Evolutionary conservation across 2,329 filamentous ascomycete species (phyloP), one percentile per base, ranked within the genome.

Genomic region (Furcasterigmium sp.): DNA sequence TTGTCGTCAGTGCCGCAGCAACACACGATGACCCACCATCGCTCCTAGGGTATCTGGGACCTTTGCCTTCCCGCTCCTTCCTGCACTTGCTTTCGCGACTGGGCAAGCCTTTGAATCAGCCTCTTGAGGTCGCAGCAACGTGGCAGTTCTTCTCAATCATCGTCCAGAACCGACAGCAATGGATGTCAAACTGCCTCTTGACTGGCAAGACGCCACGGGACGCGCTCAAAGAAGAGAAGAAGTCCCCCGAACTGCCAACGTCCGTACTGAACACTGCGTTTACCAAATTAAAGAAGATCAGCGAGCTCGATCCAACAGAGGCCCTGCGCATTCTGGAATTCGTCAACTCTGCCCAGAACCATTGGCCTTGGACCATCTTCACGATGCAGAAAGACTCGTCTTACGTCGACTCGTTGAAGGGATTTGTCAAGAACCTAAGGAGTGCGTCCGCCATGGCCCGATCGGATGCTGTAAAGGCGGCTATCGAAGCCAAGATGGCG

Each of bases 301-400:
- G 77, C 19, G 69, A 76, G 2, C 61, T 91, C 18, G 73, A 84
- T 8, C 73, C 77, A n/a, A 69, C 71, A 26, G 79, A 89, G 49
- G 80, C 84, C 4, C 69, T 90, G 18, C 81, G 86, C 1, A 82
- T 96, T 53, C 73, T 98, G 14, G 84, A 91, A 54, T 97, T 97
- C 60, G 80, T 96, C 29, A 82, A 87, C 3, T 82, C 86, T 3
- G 87, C 91, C 5, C 91, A 96, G 58, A 93, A 95, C 61, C 87
- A 90, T 58, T 97, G 91, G 91, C 86, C 91, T 1, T 95, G 91
- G 88, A 91, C 89, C 2, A 90, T 94, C 44, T 84, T 87, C 44
- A 82, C 85, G 30, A 69, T 95, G 28, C 80, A 85, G 48, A 83
- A 83, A 46, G 86, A 95, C 54, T 75, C 78, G 1, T 70, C 73